Evolutionary conservation across 108 stramenopile genomes (phyloP), one percentile per base, ranked within the genome.

Genomic region (Chaetoceros muelleri): DNA sequence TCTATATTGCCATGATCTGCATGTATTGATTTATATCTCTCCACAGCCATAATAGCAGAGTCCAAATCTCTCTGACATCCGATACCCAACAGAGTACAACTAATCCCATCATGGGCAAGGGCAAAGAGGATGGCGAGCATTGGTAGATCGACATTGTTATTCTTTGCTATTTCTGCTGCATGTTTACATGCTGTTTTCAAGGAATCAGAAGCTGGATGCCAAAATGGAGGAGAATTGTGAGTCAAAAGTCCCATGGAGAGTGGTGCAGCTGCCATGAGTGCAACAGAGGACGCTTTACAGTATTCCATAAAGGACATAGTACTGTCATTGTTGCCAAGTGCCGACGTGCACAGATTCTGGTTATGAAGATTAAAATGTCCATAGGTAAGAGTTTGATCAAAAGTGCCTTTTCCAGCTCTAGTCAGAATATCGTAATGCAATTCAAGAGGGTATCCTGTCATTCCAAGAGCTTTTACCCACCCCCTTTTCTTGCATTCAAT

Each of bases 371-470:
- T 90, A 75, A 62, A 75, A 57, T 94, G 93, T 48, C 87, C 76
- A 65, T 94, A 94, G 5, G 84, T 82, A 56, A 94, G 61, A 28
- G 79, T 63, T 59, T 85, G 83, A 78, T 91, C 89, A 73, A 85
- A 91, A 40, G 83, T 63, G n/a, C 52, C 58, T 69, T 79, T 68
- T 1, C 79, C 58, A 10, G 76, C 63, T 8, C 44, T n/a, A 54
- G 78, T 67, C 30, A 95, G 51, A 24, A 92, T 78, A 55, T 88
- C 73, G 60, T 84, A 64, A 46, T 95, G 94, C 7, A 92, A 71
- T 58, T 82, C 70, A 22, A 95, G 52, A 13, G 94, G 94, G 63
- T 92, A 92, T n/a, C 94, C 94, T 3, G 94, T 95, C 57, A 95
- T 52, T 18, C 94, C 94, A 24, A 95, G 67, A 0, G 80, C 78